Conservation (phyloP, 371 early-diverging fungal species). For the Rhizopus sp. region DNA sequence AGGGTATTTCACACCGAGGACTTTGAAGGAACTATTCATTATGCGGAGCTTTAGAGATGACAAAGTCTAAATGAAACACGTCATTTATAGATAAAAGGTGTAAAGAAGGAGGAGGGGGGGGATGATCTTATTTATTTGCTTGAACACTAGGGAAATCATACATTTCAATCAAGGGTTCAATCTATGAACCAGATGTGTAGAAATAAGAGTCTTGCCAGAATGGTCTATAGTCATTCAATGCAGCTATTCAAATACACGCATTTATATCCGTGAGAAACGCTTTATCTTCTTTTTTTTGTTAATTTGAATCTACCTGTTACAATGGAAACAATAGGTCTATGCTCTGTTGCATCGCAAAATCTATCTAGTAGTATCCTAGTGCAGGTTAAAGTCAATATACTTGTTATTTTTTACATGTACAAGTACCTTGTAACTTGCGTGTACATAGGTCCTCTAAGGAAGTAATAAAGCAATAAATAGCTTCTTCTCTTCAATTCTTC, state of each 20-base stretch:
- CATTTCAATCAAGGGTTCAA: no score
- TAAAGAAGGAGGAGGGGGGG: no score
- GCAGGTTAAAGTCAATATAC: not conserved
- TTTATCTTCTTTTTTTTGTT: no score
- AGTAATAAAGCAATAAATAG: constrained; percentile 38
- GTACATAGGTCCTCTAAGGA: constrained; percentile 38
- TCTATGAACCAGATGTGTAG: constrained; percentile 43
- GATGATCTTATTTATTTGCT: no score
- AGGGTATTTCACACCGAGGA: no score
- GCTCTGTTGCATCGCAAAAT: constrained; percentile 42
- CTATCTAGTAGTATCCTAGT: constrained; percentile 24
- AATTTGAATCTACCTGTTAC: constrained; percentile 22
- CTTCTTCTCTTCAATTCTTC: constrained; percentile 39
- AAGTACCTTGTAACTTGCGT: constrained; percentile 31
- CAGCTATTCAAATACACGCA: constrained; percentile 21
- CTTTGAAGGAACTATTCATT: no score
- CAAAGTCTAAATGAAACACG: no score
- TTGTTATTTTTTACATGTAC: not conserved
- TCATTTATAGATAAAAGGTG: no score
- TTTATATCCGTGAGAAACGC: not conserved
- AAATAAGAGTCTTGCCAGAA: constrained; percentile 50
- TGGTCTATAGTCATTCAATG: constrained; percentile 44
- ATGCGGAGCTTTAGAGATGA: no score
- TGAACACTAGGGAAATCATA: no score
- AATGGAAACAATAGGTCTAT: constrained; percentile 41